Evolutionary conservation across 2,329 filamentous ascomycete species (phyloP).

Genomic region (Byssochlamys sp.): DNA sequence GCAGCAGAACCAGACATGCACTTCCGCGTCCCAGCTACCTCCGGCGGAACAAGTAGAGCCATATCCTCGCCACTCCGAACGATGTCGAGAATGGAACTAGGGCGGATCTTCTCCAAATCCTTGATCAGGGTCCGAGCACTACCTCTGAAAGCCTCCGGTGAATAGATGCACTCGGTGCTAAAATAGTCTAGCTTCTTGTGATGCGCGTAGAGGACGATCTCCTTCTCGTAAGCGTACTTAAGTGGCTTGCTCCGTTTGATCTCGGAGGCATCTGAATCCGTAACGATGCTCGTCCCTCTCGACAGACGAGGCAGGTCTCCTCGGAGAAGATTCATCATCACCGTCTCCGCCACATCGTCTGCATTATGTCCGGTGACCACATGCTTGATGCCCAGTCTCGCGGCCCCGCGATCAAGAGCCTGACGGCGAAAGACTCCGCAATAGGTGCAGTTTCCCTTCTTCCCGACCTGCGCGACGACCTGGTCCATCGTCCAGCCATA

Average conservation of each 20-base stretch:
- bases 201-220: constrained; percentile 94
- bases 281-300: constrained; percentile 83
- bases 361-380: constrained; percentile 97
- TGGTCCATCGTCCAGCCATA: constrained; percentile 99
- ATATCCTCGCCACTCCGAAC: constrained; percentile 93
- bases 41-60: constrained; percentile 68
- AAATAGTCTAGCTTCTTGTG: constrained; percentile 97
- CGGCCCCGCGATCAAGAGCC: constrained; percentile 83
- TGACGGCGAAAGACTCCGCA: constrained; percentile 93
- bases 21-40: constrained; percentile 33
- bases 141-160: constrained; percentile 88
- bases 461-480: constrained; percentile 88
- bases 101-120: constrained; percentile 82
- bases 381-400: constrained; percentile 75
- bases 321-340: constrained; percentile 90
- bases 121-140: constrained; percentile 89
- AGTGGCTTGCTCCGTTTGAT: constrained; percentile 93
- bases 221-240: constrained; percentile 98
- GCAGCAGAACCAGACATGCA: constrained; percentile 13
- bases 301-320: constrained; percentile 82
- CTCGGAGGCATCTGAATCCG: constrained; percentile 64
- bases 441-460: constrained; percentile 98
- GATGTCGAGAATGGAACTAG: constrained; percentile 89
- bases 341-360: constrained; percentile 92
- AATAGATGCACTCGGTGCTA: constrained; percentile 96